These are phyloP conservation scores for Kwoniella europaea DNA, from an alignment of 768 basidiomycete genomes.

Conservation along the genomic window DNA sequence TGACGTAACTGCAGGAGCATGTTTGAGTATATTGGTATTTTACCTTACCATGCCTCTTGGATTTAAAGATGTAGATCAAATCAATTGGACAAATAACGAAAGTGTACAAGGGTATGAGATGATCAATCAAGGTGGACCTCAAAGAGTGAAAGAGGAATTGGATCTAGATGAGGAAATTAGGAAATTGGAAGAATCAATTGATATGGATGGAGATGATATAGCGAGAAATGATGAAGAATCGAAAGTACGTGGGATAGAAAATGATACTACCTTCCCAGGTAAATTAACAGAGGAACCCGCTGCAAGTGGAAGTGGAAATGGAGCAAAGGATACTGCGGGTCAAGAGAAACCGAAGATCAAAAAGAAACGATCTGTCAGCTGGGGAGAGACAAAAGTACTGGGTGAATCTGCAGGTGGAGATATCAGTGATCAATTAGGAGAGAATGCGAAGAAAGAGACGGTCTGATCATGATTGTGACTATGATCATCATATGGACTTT, in stretches of 20 bases:
- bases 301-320: background rate
- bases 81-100: slow-evolving; percentile 34
- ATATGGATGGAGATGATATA: slow-evolving; percentile 18
- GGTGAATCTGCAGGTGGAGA: slow-evolving; percentile 27
- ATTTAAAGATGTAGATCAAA: slow-evolving; percentile 66
- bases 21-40: slow-evolving; percentile 84
- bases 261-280: background rate
- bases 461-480: background rate
- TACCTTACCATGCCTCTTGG: slow-evolving; percentile 85
- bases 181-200: slow-evolving; percentile 49
- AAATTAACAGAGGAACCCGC: slow-evolving; percentile 6
- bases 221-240: slow-evolving; percentile 10
- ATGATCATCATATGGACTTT: background rate
- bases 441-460: background rate
- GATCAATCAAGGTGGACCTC: slow-evolving; percentile 25
- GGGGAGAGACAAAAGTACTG: slow-evolving; percentile 51
- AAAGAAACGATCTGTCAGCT: slow-evolving; percentile 44
- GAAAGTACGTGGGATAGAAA: slow-evolving; percentile 29
- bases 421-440: slow-evolving; percentile 12
- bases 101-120: slow-evolving; percentile 36
- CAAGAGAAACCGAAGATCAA: slow-evolving; percentile 27
- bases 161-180: slow-evolving; percentile 55
- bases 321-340: background rate
- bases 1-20: slow-evolving; percentile 92
- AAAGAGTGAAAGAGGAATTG: slow-evolving; percentile 20